These are phyloP conservation scores for Epichloe elymi DNA, from an alignment of 2,329 filamentous ascomycete genomes.

Conservation along the genomic window DNA sequence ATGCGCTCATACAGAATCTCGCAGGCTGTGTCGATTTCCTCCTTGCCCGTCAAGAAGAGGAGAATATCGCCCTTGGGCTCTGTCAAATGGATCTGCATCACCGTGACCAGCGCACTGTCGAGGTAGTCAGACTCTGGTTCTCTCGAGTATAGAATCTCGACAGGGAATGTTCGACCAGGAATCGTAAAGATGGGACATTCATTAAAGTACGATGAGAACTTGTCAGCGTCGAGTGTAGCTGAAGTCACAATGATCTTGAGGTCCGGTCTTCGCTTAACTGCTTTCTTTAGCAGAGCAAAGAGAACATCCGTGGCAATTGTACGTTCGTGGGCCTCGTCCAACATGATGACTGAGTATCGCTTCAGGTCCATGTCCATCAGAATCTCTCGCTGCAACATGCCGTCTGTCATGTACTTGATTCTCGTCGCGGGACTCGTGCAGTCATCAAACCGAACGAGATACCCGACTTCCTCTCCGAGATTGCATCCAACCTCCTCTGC, in stretches of 20 bases:
- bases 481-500: conserved; percentile 88
- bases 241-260: conserved; percentile 94
- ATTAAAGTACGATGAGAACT: conserved; percentile 94
- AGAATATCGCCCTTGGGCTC: conserved; percentile 89
- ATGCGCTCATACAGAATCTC: conserved; percentile 90
- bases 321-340: conserved; percentile 95
- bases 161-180: conserved; percentile 85
- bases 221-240: conserved; percentile 90
- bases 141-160: conserved; percentile 88
- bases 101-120: conserved; percentile 84
- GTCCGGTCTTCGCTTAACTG: conserved; percentile 70
- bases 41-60: conserved; percentile 92
- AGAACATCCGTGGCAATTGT: conserved; percentile 94
- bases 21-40: conserved; percentile 92
- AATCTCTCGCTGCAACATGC: conserved; percentile 93
- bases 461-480: conserved; percentile 85
- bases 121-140: conserved; percentile 95
- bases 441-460: conserved; percentile 96
- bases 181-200: conserved; percentile 94
- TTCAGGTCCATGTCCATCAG: conserved; percentile 79
- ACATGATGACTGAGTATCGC: conserved; percentile 91
- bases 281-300: conserved; percentile 90
- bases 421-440: conserved; percentile 75
- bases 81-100: conserved; percentile 95
- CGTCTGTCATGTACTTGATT: conserved; percentile 99